Evolutionary conservation across 2,329 filamentous ascomycete genomes (phyloP).

Genomic region (Aspergillus clavatus): DNA sequence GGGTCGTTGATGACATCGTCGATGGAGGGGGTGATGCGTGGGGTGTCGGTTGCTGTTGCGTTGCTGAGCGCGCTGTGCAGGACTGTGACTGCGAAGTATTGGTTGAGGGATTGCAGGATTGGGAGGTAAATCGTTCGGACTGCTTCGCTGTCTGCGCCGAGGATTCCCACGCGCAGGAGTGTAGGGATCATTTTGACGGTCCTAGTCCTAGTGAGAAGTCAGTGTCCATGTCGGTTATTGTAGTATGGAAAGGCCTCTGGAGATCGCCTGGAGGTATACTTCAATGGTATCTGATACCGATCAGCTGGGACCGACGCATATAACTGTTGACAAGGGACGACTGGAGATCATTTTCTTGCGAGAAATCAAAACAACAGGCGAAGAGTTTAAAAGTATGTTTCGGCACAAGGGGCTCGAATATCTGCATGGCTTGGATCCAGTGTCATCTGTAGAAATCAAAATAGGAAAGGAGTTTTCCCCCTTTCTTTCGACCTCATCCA

Average conservation of each 20-base stretch:
- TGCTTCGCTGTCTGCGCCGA: slow-evolving; percentile 40
- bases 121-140: slow-evolving; percentile 53
- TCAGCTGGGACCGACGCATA: too few species aligned
- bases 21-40: neutral
- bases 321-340: neutral
- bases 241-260: neutral
- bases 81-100: slow-evolving; percentile 43
- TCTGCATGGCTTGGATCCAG: too few species aligned
- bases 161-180: slow-evolving; percentile 31
- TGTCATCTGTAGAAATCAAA: too few species aligned
- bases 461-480: too few species aligned
- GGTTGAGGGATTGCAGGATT: slow-evolving; percentile 40
- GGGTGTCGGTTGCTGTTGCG: slow-evolving; percentile 2
- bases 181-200: slow-evolving; percentile 15
- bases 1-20: slow-evolving; percentile 40
- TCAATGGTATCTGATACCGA: neutral
- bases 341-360: neutral
- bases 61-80: slow-evolving; percentile 49
- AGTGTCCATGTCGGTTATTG: neutral
- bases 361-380: too few species aligned
- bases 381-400: neutral
- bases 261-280: neutral
- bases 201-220: too few species aligned
- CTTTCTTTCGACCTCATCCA: too few species aligned
- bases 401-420: slow-evolving; percentile 1